Evolutionary conservation across 2,329 filamentous ascomycete species (phyloP).

Genomic region (Orbilia ellipsospora): DNA sequence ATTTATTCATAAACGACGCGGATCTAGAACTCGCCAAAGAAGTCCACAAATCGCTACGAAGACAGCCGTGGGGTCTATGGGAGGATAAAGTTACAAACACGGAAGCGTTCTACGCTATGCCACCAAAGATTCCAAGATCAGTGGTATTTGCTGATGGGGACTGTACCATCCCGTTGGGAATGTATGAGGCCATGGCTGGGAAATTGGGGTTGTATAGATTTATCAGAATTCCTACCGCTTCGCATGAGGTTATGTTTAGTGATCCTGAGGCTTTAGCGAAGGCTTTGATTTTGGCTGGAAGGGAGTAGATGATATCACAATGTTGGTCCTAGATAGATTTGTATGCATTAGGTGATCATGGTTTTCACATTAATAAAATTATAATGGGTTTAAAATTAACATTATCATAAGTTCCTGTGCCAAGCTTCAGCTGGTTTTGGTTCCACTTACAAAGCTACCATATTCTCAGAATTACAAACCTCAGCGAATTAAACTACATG

Average conservation of each 20-base stretch:
- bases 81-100: constrained; percentile 23
- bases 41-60: constrained; percentile 16
- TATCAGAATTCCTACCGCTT: constrained; percentile 13
- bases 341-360: too few relatives aligned
- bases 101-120: constrained; percentile 19
- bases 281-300: constrained; percentile 25
- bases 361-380: not conserved
- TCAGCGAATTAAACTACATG: too few relatives aligned
- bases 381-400: not conserved
- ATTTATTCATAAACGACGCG: constrained; percentile 35
- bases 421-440: too few relatives aligned
- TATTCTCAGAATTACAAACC: too few relatives aligned
- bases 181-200: constrained; percentile 23
- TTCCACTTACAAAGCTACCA: too few relatives aligned
- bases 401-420: too few relatives aligned
- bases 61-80: constrained; percentile 32
- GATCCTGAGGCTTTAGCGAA: constrained; percentile 40
- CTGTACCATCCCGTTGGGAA: constrained; percentile 23
- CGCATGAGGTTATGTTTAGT: constrained; percentile 41
- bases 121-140: constrained; percentile 37
- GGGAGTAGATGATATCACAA: constrained; percentile 14
- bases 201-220: constrained; percentile 30
- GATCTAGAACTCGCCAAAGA: constrained; percentile 11
- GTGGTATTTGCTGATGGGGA: constrained; percentile 31
- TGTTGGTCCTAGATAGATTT: not conserved